A percentile compares a stretch with the other conserved stretches of the same genome.
phyloP scores from a whole-genome alignment of 106 monocot genomes.

The Phalaenopsis equestris region DNA sequence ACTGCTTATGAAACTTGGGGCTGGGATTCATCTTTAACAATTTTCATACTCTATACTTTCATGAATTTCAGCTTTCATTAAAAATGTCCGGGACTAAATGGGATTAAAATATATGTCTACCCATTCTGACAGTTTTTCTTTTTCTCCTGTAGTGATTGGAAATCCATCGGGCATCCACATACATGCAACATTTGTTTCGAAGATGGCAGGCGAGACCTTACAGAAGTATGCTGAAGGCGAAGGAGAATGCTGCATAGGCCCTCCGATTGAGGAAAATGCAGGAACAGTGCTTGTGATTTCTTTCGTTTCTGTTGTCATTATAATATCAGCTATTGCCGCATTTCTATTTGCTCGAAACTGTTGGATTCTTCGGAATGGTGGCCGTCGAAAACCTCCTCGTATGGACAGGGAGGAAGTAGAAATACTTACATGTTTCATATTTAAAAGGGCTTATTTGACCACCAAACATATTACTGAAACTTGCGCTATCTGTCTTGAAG shows the following conservation, averaged over 20 bases:
- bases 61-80: background rate
- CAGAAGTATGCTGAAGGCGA: slow-evolving; percentile 52
- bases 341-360: slow-evolving; percentile 79
- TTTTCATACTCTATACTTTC: background rate
- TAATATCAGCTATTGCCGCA: slow-evolving; percentile 63
- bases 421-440: slow-evolving; percentile 55
- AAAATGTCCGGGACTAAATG: too few species aligned
- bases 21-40: background rate
- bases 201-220: slow-evolving; percentile 73
- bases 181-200: slow-evolving; percentile 89
- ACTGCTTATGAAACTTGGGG: too few species aligned
- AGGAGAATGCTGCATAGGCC: slow-evolving; percentile 65
- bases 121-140: background rate
- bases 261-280: slow-evolving; percentile 62
- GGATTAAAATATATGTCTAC: too few species aligned
- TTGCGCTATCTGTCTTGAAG: slow-evolving; percentile 92
- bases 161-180: slow-evolving; percentile 55
- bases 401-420: slow-evolving; percentile 64
- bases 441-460: slow-evolving; percentile 34
- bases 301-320: slow-evolving; percentile 69
- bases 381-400: slow-evolving; percentile 23
- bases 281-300: slow-evolving; percentile 82
- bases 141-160: slow-evolving; percentile 57
- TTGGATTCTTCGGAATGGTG: slow-evolving; percentile 37
- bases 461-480: slow-evolving; percentile 38